phyloP scores from a whole-genome alignment of 2,329 filamentous ascomycete species.

The Colletotrichum zoysiae region DNA sequence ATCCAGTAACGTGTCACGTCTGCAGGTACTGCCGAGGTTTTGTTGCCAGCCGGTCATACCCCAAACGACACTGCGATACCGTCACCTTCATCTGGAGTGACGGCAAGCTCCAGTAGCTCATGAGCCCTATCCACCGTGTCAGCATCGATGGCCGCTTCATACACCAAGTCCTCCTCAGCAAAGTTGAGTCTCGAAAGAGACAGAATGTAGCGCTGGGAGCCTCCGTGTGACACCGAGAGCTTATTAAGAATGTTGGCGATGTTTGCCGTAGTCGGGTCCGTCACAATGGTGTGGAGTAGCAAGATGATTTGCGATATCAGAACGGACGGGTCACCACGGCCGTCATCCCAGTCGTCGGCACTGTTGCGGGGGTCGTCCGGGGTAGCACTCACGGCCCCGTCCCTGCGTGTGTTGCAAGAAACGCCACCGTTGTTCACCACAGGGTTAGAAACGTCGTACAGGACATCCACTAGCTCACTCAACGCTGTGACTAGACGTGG shows the following conservation, averaged over 20 bases:
- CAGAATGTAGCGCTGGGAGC: slow-evolving; percentile 85
- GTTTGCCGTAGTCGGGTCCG: slow-evolving; percentile 59
- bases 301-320: slow-evolving; percentile 63
- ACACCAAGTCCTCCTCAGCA: slow-evolving; percentile 79
- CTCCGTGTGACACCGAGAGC: slow-evolving; percentile 76
- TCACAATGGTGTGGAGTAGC: slow-evolving; percentile 66
- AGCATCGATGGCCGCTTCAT: slow-evolving; percentile 81
- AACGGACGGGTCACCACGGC: slow-evolving; percentile 52
- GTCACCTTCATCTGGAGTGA: slow-evolving; percentile 79
- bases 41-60: slow-evolving; percentile 43
- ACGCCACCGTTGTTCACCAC: slow-evolving; percentile 21
- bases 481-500: slow-evolving; percentile 79
- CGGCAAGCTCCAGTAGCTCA: slow-evolving; percentile 81
- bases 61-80: slow-evolving; percentile 58
- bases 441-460: slow-evolving; percentile 66
- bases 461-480: slow-evolving; percentile 75
- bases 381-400: slow-evolving; percentile 35
- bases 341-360: slow-evolving; percentile 32
- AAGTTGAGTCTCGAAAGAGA: slow-evolving; percentile 88
- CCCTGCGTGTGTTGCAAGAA: slow-evolving; percentile 14
- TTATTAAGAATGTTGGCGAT: slow-evolving; percentile 76
- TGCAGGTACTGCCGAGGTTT: too few species aligned
- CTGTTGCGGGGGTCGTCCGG: slow-evolving; percentile 22
- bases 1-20: not conserved
- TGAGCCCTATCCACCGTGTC: slow-evolving; percentile 86